Percentiles rank a stretch among this genome's conserved stretches.
phyloP scores from a whole-genome alignment of 805 yeast species.

The Candida incommunis region DNA sequence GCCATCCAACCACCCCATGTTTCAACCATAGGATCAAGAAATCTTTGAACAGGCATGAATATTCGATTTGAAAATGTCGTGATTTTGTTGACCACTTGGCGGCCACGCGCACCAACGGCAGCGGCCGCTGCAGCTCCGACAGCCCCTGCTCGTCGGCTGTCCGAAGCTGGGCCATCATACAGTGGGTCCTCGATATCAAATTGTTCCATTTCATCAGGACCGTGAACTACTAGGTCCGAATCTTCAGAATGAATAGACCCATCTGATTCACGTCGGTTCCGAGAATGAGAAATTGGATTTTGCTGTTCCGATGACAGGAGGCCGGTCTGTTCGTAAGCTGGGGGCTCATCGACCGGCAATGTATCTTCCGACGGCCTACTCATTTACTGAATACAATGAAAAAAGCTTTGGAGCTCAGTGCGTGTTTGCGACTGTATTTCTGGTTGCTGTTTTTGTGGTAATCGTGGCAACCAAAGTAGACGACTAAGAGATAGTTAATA shows the following conservation, averaged over 20 bases:
- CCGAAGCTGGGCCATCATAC: background rate
- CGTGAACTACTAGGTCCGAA: background rate
- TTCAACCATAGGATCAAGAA: background rate
- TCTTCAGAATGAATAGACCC: background rate
- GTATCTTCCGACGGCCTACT: background rate
- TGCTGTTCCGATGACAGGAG: background rate
- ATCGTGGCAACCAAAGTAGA: no score
- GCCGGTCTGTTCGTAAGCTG: background rate
- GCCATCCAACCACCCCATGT: slow-evolving; percentile 1
- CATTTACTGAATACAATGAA: no score
- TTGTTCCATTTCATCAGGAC: background rate
- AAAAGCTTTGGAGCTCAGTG: no score
- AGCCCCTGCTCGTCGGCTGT: no score
- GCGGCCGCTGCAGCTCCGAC: background rate
- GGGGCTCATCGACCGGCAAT: background rate
- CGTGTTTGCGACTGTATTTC: no score
- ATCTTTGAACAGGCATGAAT: background rate
- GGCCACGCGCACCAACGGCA: no score
- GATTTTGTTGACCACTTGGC: background rate
- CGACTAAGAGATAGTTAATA: no score
- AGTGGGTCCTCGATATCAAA: slow-evolving; percentile 1
- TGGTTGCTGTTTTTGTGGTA: no score
- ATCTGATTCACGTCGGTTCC: background rate
- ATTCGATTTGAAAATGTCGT: background rate
- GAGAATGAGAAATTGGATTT: background rate